These are phyloP conservation scores for Mimosa bimucronata DNA, from an alignment of 306 rosid species.

Conservation along the genomic window DNA sequence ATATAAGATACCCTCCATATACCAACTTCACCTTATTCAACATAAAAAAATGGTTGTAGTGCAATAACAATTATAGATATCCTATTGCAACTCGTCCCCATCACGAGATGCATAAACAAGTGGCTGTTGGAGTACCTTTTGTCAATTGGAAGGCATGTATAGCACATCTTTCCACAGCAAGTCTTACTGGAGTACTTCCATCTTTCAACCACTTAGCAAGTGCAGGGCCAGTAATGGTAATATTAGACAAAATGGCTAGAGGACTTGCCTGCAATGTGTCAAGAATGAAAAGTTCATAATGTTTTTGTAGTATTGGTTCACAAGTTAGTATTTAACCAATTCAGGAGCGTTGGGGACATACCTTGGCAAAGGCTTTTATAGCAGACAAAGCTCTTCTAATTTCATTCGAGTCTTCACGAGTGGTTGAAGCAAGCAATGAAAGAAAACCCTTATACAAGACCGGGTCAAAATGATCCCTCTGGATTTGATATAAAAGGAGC, in stretches of 20 bases:
- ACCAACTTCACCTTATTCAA: background rate
- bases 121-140: constrained; percentile 60
- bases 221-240: constrained; percentile 71
- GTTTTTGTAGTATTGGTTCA: constrained; percentile 6
- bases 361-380: constrained; percentile 85
- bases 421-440: constrained; percentile 68
- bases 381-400: constrained; percentile 74
- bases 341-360: constrained; percentile 39
- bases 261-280: constrained; percentile 69
- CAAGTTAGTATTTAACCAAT: background rate
- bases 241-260: constrained; percentile 51
- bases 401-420: constrained; percentile 93
- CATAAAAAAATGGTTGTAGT: background rate
- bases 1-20: background rate
- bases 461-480: constrained; percentile 56
- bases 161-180: constrained; percentile 94
- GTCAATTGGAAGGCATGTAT: constrained; percentile 80
- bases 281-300: constrained; percentile 19
- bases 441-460: constrained; percentile 63
- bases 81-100: background rate
- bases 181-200: constrained; percentile 85
- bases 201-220: constrained; percentile 88
- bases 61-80: background rate
- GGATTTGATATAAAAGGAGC: constrained; percentile 34
- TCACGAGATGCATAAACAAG: constrained; percentile 20